Evolutionary conservation across 768 basidiomycete species (phyloP), one percentile per base, ranked within the genome.

Genomic region (Trametes cingulata): DNA sequence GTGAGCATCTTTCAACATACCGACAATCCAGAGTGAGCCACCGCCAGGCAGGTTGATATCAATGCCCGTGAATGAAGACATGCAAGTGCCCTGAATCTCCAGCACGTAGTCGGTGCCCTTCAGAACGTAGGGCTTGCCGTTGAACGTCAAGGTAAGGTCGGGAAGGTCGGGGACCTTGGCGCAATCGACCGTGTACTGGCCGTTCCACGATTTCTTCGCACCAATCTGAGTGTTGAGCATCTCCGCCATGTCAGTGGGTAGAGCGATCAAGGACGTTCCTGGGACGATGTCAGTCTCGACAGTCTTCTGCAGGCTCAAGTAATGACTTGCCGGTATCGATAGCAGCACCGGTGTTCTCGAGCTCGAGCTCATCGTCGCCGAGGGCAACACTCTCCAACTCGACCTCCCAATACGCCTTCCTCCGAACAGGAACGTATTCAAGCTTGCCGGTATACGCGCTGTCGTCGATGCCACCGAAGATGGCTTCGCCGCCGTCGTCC

Each of bases 391-490:
- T 87, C 76, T 92, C 81, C 25, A 99, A 88, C 72, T 97, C 94
- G 46, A 98, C 93, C 75, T 98, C 96, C 95, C 95, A 97, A 77
- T 97, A 98, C 5, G 93, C 97, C 82, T 92, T 94, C 67, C 93
- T 85, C 67, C 95, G 88, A 52, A 99, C 80, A 51, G 97, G 96
- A 29, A 90, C 93, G 68, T 98, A 98, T 22, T 73, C 69, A 60
- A 99, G 82, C 69, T 86, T 78, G 72, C 97, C 97, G 5, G 73
- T 83, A 78, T 90, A 98, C 35, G 91, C 89, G 24, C 66, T 66
- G 12, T 74, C 52, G 73, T 99, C 95, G 62, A 98, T 82, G 42
- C 95, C 96, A 66, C 96, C 96, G 64, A 98, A 98, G 58, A 88
- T 76, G 35, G 89, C 93, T 73, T 94, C 93, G 50, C 96, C 95